Percentiles rank a stretch among this genome's conserved stretches.
These are phyloP conservation scores for Wickerhamiella musiphila DNA, from an alignment of 805 yeast genomes.

Conservation along the genomic window DNA sequence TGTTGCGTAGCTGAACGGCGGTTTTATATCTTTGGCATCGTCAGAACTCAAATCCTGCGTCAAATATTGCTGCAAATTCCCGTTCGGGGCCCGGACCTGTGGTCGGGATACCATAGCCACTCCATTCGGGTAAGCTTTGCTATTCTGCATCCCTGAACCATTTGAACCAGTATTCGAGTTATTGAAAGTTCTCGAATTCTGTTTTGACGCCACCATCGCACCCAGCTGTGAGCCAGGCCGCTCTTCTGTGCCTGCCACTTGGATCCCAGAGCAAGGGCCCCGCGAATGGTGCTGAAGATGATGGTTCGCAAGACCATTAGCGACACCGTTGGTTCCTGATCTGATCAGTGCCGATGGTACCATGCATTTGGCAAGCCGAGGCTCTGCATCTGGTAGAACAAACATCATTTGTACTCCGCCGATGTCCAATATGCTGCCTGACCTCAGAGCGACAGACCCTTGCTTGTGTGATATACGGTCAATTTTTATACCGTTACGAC, in stretches of 20 bases:
- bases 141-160: not conserved
- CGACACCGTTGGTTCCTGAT: not conserved
- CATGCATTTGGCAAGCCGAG: slow-evolving; percentile 32
- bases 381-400: slow-evolving; percentile 79
- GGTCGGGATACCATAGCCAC: slow-evolving; percentile 27
- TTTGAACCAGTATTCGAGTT: not conserved
- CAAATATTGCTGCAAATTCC: slow-evolving; percentile 14
- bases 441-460: slow-evolving; percentile 34
- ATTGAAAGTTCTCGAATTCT: not conserved
- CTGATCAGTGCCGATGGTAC: slow-evolving; percentile 2
- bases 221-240: too few relatives aligned
- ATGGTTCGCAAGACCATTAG: not conserved
- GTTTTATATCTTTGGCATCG: slow-evolving; percentile 83
- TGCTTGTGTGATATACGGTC: slow-evolving; percentile 41
- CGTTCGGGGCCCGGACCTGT: slow-evolving; percentile 22
- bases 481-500: slow-evolving; percentile 86
- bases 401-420: slow-evolving; percentile 99
- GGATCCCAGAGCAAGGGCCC: too few relatives aligned
- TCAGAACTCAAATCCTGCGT: slow-evolving; percentile 51
- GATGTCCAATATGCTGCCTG: slow-evolving; percentile 85
- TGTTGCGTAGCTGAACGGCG: slow-evolving; percentile 93
- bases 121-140: slow-evolving; percentile 24
- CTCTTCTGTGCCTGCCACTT: not conserved
- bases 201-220: not conserved
- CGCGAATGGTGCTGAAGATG: too few relatives aligned